Conservation (phyloP, 2,329 filamentous ascomycete genomes). For the Orbilia oligospora region DNA sequence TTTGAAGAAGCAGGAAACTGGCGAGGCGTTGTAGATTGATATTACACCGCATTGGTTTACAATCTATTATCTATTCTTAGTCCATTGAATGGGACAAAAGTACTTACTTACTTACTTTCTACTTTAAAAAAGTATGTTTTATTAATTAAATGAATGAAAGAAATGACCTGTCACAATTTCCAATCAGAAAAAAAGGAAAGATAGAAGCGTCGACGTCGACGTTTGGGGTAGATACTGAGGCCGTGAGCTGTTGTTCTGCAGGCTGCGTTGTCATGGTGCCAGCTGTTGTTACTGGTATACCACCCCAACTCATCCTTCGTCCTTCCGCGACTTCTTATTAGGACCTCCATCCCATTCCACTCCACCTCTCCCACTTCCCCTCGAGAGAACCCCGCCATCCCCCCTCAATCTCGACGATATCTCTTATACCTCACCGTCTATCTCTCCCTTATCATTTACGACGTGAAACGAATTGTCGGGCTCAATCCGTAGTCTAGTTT, state of each 20-base stretch:
- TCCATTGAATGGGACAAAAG: constrained; percentile 6
- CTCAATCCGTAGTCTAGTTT: background rate
- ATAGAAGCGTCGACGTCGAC: background rate
- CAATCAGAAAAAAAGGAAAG: too few species aligned
- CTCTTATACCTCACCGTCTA: background rate
- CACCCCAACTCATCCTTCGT: background rate
- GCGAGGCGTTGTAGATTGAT: constrained; percentile 60
- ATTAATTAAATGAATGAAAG: constrained; percentile 12
- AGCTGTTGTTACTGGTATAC: too few species aligned
- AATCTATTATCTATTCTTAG: constrained; percentile 11
- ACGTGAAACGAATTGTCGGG: background rate
- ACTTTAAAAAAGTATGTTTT: background rate
- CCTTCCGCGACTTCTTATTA: constrained; percentile 24
- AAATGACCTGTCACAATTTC: constrained; percentile 4
- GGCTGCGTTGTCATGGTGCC: constrained; percentile 53
- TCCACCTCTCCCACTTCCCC: constrained; percentile 5
- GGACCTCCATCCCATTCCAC: background rate
- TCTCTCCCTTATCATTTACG: background rate
- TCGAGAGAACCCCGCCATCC: constrained; percentile 17
- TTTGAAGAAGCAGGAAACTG: constrained; percentile 61
- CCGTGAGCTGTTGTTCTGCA: constrained; percentile 33
- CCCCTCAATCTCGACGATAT: background rate
- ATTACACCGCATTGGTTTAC: background rate
- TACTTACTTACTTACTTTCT: background rate
- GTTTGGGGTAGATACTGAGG: background rate